A percentile compares a stretch with the other conserved stretches of the same genome.
Conservation (phyloP, 2,329 filamentous ascomycete genomes). For the Talaromyces piceae region DNA sequence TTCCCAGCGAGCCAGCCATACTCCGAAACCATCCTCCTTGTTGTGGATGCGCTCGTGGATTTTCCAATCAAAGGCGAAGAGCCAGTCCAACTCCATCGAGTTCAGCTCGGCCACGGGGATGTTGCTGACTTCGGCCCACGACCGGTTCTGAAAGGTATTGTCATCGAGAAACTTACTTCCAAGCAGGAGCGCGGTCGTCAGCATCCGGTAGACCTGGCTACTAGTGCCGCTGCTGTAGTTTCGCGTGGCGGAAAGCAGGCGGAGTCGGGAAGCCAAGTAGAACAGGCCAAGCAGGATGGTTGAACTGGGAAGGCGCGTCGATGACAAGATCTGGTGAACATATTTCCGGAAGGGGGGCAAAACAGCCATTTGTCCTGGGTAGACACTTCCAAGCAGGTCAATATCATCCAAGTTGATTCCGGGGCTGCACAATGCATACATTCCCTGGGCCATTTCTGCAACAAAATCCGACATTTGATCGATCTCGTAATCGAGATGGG, state of each 20-base stretch:
- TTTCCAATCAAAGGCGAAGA: slow-evolving; percentile 72
- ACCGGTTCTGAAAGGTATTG: slow-evolving; percentile 96
- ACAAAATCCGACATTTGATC: slow-evolving; percentile 94
- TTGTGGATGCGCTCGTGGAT: slow-evolving; percentile 79
- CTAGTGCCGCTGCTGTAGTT: slow-evolving; percentile 52
- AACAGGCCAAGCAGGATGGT: slow-evolving; percentile 87
- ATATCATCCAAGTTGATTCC: slow-evolving; percentile 53
- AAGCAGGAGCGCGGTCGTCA: slow-evolving; percentile 75
- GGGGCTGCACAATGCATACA: slow-evolving; percentile 55
- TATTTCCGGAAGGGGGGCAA: slow-evolving; percentile 81
- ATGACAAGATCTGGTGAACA: slow-evolving; percentile 81
- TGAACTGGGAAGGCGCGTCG: slow-evolving; percentile 80
- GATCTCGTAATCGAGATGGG: slow-evolving; percentile 94
- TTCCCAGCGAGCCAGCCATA: slow-evolving; percentile 61
- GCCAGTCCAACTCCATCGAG: slow-evolving; percentile 78
- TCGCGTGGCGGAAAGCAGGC: slow-evolving; percentile 55
- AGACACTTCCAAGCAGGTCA: slow-evolving; percentile 57
- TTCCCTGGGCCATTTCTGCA: slow-evolving; percentile 73
- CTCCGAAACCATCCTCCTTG: slow-evolving; percentile 59
- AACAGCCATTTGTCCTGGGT: slow-evolving; percentile 55
- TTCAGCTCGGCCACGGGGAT: slow-evolving; percentile 81
- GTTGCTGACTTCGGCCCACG: slow-evolving; percentile 91
- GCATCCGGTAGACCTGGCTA: slow-evolving; percentile 78
- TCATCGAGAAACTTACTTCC: slow-evolving; percentile 95
- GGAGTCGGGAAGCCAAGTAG: slow-evolving; percentile 78